These are phyloP conservation scores for Ophiostoma fasciatum DNA, from an alignment of 2,329 filamentous ascomycete genomes.

Conservation along the genomic window DNA sequence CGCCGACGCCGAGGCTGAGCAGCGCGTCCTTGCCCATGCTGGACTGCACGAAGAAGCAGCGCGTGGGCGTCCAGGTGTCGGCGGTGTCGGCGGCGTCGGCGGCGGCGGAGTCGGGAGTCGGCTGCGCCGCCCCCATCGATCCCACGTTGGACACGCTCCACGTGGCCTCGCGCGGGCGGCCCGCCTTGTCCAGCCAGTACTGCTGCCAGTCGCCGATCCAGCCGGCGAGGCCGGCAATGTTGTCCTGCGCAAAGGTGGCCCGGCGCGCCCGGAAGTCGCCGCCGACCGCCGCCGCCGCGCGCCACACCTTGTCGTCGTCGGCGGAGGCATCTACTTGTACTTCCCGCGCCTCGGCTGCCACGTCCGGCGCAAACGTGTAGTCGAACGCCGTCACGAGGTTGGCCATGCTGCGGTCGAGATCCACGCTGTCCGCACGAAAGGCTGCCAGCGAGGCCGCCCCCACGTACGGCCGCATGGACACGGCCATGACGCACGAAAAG, in stretches of 20 bases:
- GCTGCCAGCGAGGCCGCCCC: conserved; percentile 6
- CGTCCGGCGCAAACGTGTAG: conserved; percentile 17
- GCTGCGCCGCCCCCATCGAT: conserved; percentile 16
- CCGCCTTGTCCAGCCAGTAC: conserved; percentile 27
- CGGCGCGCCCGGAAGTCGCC: conserved; percentile 20
- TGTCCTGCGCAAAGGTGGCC: conserved; percentile 25
- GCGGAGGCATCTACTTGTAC: conserved; percentile 5
- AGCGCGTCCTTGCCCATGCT: conserved; percentile 27
- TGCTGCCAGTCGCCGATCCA: conserved; percentile 28
- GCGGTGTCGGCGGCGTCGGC: conserved; percentile 6
- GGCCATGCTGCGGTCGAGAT: conserved; percentile 20
- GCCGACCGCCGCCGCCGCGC: conserved; percentile 21
- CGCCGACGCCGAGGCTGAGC: conserved; percentile 30
- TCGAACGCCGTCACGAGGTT: conserved; percentile 24
- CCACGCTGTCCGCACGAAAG: conserved; percentile 17
- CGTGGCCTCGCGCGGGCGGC: conserved; percentile 24
- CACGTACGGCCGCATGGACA: conserved; percentile 28
- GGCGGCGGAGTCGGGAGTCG: too few species aligned
- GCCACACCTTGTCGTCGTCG: conserved; percentile 25
- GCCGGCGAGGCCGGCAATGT: conserved; percentile 25
- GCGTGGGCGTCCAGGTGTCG: conserved; percentile 22
- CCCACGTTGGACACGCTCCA: conserved; percentile 42
- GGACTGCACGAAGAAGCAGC: conserved; percentile 36
- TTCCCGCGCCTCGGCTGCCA: conserved; percentile 15
- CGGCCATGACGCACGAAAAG: conserved; percentile 27